Base-by-base conservation (phyloP, 352 stramenopile genomes). In the Pythium volutum region DNA sequence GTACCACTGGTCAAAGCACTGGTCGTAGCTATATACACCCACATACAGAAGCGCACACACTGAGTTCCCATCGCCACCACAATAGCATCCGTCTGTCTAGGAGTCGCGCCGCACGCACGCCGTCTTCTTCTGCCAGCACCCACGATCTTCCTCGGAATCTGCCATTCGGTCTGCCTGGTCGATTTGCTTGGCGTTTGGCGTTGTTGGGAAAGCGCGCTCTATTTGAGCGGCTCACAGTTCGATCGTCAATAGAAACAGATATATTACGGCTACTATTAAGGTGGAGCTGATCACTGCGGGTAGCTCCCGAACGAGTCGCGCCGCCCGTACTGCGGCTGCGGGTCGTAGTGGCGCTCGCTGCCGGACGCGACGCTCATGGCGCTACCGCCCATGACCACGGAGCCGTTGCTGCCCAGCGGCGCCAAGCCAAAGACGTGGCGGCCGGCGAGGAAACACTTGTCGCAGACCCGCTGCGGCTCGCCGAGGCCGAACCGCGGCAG, bases 1-100 rank as follows among this genome's bases (percentile, higher is more conserved):
- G 70, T 93, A 95, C 85, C 85, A 95, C 68, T 80, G 74, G 61
- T 95, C 85, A 71, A 95, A 95, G 75, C 85, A 95, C 59, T 92
- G 79, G 62, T 95, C 85, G 62, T 88, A 87, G 15, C 74, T 83
- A 53, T 47, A 66, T 20, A 55, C 7, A 26, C 22, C 29, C 8
- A 49, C 33, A 38, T 7, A 20, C 46, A 31, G 11, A 16, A 18
- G 12, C 36, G n/a, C 6, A 43, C 15, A 1, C 36, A 43, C 8
- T 18, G 36, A 43, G 36, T 7, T 16, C 6, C 36, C 36, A 42
- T 16, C 41, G 14, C 29, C n/a, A 31, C 7, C 12, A 6, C 31
- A 36, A 36, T 0, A 36, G 3, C 31, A n/a, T n/a, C n/a, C n/a
- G n/a, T n/a, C n/a, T n/a, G n/a, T n/a, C n/a, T n/a, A n/a, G n/a